Evolutionary conservation across 352 stramenopile genomes (phyloP), one percentile per base, ranked within the genome.

Genomic region (Pythium aristosporum): DNA sequence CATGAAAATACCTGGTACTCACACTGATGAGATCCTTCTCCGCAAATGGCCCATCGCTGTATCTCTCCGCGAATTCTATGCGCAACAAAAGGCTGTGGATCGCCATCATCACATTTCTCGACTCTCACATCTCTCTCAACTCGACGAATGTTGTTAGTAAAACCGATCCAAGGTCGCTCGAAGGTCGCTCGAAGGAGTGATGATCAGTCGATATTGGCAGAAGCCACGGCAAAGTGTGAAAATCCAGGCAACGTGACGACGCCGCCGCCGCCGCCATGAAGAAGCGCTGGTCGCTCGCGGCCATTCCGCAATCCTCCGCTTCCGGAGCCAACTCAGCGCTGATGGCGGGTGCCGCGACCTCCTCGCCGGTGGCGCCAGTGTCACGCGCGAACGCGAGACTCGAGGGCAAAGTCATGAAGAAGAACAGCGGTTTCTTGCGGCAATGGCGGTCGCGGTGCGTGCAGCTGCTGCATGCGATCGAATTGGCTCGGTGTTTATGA

Each of bases 401-500:
- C 25, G 56, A 60, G 25, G 68, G 68, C 43, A 86, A 69, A 56
- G 71, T 92, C 41, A 80, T 74, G 70, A 92, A 89, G 79, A 75
- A 73, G 57, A 89, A 88, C 65, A 68, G 64, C 20, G 83, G 80
- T 20, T 82, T 92, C 64, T 49, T 92, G 64, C 79, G 80, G n/a
- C 68, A 69, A 32, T 92, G 83, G 80, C 70, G 75, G 16, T 75
- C 57, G 69, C 80, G 79, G 80, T 89, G 68, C 36, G 48, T n/a
- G 37, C 37, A 18, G 16, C 37, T 13, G 37, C 37, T 0, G 25
- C 25, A 30, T 30, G 25, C 25, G 25, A 5, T 30, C 25, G 25
- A 30, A 30, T 30, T 5, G 25, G 1, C 25, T 30, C 5, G 25
- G 5, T 5, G 25, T 5, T 30, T 2, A 30, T 30, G 25, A 5